These are phyloP conservation scores for Malus sylvestris DNA, from an alignment of 306 rosid genomes.

Conservation along the genomic window DNA sequence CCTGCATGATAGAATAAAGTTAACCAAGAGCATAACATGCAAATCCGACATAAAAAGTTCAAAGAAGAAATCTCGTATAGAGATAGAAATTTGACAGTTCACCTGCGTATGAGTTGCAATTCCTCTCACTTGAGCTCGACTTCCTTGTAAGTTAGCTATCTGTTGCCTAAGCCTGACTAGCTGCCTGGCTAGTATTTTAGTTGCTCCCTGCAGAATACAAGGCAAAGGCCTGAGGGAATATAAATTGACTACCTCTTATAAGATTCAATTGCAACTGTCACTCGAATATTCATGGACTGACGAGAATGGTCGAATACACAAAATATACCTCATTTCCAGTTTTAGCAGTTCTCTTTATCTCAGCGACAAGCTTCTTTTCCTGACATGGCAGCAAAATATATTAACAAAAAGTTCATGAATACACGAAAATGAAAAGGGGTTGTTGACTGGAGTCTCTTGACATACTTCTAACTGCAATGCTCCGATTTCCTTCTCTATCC, in stretches of 20 bases:
- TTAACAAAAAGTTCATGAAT: slow-evolving; percentile 12
- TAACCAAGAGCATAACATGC: slow-evolving; percentile 13
- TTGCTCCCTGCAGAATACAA: slow-evolving; percentile 61
- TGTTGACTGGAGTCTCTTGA: slow-evolving; percentile 11
- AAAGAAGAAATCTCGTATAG: neutral
- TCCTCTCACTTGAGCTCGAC: slow-evolving; percentile 99
- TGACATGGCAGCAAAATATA: slow-evolving; percentile 29
- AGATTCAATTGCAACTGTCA: neutral
- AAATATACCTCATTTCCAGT: slow-evolving; percentile 79
- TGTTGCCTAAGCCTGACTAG: slow-evolving; percentile 92
- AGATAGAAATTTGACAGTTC: slow-evolving; percentile 3
- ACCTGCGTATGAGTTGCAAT: slow-evolving; percentile 98
- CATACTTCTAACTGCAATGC: slow-evolving; percentile 84
- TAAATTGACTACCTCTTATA: neutral
- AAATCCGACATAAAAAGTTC: neutral
- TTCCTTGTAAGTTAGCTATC: slow-evolving; percentile 88
- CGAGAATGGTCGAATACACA: neutral
- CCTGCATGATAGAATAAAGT: slow-evolving; percentile 46
- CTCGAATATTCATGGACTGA: neutral
- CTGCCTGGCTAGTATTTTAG: slow-evolving; percentile 90
- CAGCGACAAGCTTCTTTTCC: slow-evolving; percentile 91
- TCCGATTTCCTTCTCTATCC: slow-evolving; percentile 93
- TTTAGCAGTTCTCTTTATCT: slow-evolving; percentile 97
- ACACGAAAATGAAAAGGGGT: neutral
- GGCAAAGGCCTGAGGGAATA: slow-evolving; percentile 7